Evolutionary conservation across 2,329 filamentous ascomycete genomes (phyloP).

Genomic region (Monilinia fructicola): DNA sequence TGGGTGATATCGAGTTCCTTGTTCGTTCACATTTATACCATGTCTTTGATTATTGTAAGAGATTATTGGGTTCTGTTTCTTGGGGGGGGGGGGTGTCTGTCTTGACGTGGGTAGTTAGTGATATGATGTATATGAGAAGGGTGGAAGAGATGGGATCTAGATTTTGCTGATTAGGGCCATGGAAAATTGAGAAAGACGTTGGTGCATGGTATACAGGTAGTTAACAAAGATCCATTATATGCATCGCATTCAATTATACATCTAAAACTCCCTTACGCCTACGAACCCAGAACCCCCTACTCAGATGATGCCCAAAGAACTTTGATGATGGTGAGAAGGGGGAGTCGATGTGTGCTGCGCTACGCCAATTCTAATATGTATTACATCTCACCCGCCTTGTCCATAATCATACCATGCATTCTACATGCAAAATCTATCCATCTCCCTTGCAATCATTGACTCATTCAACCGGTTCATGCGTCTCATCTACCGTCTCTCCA

Average conservation of each 20-base stretch:
- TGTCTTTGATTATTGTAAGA: too few species aligned
- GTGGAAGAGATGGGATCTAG: too few species aligned
- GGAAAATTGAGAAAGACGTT: too few species aligned
- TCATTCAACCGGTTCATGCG: neutral
- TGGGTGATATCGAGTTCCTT: too few species aligned
- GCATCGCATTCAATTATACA: neutral
- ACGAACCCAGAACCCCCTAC: neutral
- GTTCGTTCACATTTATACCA: too few species aligned
- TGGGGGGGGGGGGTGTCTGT: too few species aligned
- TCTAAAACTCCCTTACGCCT: neutral
- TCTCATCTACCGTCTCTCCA: conserved; percentile 71
- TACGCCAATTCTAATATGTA: conserved; percentile 14
- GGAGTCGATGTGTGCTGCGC: conserved; percentile 8
- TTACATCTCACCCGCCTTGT: neutral
- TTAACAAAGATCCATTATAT: too few species aligned
- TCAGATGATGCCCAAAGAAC: neutral
- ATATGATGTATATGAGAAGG: neutral
- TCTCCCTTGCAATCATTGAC: neutral
- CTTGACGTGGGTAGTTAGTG: too few species aligned
- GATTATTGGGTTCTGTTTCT: too few species aligned
- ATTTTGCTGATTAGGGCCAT: neutral
- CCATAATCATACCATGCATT: conserved; percentile 6
- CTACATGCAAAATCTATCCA: conserved; percentile 8
- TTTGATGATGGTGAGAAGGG: neutral
- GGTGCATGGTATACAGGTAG: too few species aligned